Percentiles rank a stretch among this genome's conserved stretches.
Evolutionary conservation across 495 filamentous ascomycete species (phyloP).

Genomic region (Podospora australis): DNA sequence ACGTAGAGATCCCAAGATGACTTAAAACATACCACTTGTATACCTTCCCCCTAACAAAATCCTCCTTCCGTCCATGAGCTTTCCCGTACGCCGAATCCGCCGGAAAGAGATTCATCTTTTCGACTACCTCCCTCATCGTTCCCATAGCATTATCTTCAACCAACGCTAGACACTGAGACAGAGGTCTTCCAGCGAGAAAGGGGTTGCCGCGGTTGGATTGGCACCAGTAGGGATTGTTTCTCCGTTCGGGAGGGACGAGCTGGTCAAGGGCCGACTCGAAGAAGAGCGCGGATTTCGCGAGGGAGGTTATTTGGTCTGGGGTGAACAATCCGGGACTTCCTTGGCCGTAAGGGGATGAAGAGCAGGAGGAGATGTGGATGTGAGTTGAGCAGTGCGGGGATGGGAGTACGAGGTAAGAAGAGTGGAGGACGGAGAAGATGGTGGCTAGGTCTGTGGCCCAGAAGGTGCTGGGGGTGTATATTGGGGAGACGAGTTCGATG

Average conservation of each 20-base stretch:
- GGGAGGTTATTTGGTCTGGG: slow-evolving; percentile 13
- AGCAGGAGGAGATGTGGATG: slow-evolving; percentile 21
- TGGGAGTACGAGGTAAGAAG: slow-evolving; percentile 4
- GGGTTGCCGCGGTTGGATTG: slow-evolving; percentile 19
- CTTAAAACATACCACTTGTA: slow-evolving; percentile 27
- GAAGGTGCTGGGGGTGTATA: slow-evolving; percentile 18
- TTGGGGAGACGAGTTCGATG: slow-evolving; percentile 27
- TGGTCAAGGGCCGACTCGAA: slow-evolving; percentile 22
- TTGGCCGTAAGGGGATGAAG: not conserved
- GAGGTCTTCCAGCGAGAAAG: not conserved
- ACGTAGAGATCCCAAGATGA: too few relatives aligned
- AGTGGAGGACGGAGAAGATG: slow-evolving; percentile 20
- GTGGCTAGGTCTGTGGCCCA: slow-evolving; percentile 13
- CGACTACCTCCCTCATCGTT: slow-evolving; percentile 7
- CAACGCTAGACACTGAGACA: slow-evolving; percentile 7
- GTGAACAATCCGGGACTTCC: too few relatives aligned
- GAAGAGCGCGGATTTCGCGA: slow-evolving; percentile 23
- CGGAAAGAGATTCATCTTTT: slow-evolving; percentile 21
- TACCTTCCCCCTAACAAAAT: slow-evolving; percentile 24
- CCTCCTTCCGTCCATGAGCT: slow-evolving; percentile 12
- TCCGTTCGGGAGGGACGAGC: slow-evolving; percentile 15
- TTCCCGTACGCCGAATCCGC: slow-evolving; percentile 11
- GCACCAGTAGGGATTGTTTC: slow-evolving; percentile 18
- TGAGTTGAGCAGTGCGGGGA: slow-evolving; percentile 22
- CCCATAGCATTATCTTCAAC: slow-evolving; percentile 13